Conservation (phyloP, 306 rosid genomes). For the Fragaria vesca region DNA sequence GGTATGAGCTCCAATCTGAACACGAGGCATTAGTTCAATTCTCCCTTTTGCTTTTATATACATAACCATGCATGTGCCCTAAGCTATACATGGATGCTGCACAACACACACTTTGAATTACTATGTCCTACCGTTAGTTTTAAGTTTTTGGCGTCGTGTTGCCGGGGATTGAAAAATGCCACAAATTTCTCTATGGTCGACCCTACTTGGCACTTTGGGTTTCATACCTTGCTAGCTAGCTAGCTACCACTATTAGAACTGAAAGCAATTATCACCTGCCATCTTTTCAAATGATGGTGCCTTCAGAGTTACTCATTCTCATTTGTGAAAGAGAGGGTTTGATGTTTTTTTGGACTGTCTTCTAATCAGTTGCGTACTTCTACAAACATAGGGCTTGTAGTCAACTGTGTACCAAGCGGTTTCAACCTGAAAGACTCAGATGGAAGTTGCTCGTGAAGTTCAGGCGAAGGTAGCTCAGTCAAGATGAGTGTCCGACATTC, state of each 20-base stretch:
- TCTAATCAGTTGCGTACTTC: background rate
- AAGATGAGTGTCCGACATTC: background rate
- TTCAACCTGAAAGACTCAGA: background rate
- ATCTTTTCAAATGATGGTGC: background rate
- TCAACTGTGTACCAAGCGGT: background rate
- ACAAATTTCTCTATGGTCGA: background rate
- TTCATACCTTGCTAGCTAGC: background rate
- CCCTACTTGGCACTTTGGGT: constrained; percentile 9
- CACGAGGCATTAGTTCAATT: background rate
- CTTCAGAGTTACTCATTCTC: constrained; percentile 3
- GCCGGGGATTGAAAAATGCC: background rate
- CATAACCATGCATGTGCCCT: background rate
- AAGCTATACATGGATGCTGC: background rate
- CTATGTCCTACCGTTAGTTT: background rate
- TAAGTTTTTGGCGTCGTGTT: background rate
- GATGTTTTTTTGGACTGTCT: background rate
- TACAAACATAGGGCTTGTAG: background rate
- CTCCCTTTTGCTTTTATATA: background rate
- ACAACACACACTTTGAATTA: background rate
- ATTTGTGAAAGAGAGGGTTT: constrained; percentile 3
- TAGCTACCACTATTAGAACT: background rate
- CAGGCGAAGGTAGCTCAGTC: background rate
- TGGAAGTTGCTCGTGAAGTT: background rate
- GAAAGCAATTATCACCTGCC: background rate
- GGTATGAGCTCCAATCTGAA: constrained; percentile 12